Conservation (phyloP, 1,284 basidiomycete species). For the Anthracocystis panici-leucophaei region DNA sequence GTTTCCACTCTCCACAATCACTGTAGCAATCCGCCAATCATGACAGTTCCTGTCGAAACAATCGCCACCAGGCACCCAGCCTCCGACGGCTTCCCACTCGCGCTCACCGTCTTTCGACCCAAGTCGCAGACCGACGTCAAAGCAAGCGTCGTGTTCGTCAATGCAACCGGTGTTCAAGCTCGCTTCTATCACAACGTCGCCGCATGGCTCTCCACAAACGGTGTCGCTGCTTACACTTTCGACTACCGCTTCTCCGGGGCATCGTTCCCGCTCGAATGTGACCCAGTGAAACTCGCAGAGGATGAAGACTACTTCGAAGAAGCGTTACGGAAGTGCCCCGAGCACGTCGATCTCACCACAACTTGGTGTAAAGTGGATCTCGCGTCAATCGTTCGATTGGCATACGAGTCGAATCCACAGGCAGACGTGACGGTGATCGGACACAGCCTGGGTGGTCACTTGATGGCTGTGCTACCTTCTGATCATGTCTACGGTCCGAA, state of each 20-base stretch:
- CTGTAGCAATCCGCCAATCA: background rate
- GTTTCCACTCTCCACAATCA: background rate
- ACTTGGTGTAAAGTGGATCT: conserved; percentile 58
- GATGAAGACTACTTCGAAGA: conserved; percentile 53
- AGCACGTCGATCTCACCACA: conserved; percentile 47
- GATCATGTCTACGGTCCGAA: conserved; percentile 45
- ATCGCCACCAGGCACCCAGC: conserved; percentile 28
- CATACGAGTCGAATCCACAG: conserved; percentile 38
- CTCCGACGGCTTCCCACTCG: conserved; percentile 50
- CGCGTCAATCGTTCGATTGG: conserved; percentile 45
- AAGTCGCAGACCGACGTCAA: conserved; percentile 13
- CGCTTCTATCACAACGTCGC: conserved; percentile 60
- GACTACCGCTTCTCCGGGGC: conserved; percentile 58
- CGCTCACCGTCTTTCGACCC: conserved; percentile 47
- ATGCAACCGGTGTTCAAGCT: conserved; percentile 57
- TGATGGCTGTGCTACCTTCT: conserved; percentile 43
- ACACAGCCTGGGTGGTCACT: conserved; percentile 57
- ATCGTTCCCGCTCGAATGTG: conserved; percentile 51
- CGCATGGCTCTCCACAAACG: conserved; percentile 45
- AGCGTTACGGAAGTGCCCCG: conserved; percentile 45
- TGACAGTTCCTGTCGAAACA: conserved; percentile 24
- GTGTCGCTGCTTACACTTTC: conserved; percentile 56
- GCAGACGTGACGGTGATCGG: conserved; percentile 51
- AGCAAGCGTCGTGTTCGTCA: conserved; percentile 50
- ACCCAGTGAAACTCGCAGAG: conserved; percentile 39